Evolutionary conservation across 805 yeast species (phyloP).

Genomic region (Saturnispora kantuleensis): DNA sequence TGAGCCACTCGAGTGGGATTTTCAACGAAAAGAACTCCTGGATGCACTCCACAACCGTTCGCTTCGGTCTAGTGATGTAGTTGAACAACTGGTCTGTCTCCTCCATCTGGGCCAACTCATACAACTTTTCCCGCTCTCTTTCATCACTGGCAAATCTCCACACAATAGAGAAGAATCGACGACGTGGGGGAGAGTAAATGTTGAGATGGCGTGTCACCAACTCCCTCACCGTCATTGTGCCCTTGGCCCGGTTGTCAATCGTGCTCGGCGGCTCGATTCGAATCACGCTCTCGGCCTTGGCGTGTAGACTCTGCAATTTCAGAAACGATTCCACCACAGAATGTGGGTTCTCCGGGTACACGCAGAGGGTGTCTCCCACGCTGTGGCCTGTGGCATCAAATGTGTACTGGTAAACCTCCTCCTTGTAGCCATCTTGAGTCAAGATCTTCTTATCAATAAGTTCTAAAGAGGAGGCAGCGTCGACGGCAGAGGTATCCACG

Average conservation of each 20-base stretch:
- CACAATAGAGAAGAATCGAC: conserved; percentile 65
- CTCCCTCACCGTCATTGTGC: conserved; percentile 52
- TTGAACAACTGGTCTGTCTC: conserved; percentile 77
- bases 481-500: not conserved
- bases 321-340: conserved; percentile 55
- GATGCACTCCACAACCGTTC: conserved; percentile 77
- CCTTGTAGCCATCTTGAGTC: conserved; percentile 69
- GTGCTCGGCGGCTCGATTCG: too few species aligned
- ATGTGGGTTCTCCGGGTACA: conserved; percentile 67
- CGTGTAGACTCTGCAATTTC: conserved; percentile 52
- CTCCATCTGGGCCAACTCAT: conserved; percentile 61
- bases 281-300: too few species aligned
- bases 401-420: conserved; percentile 50
- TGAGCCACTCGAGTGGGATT: conserved; percentile 65
- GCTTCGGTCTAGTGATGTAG: conserved; percentile 86
- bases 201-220: conserved; percentile 75
- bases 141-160: conserved; percentile 71
- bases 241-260: conserved; percentile 15
- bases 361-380: conserved; percentile 76
- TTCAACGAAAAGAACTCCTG: conserved; percentile 69
- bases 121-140: conserved; percentile 65
- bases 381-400: conserved; percentile 23
- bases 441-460: conserved; percentile 19
- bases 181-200: conserved; percentile 69
- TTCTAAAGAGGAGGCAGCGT: not conserved